Evolutionary conservation across 2,329 filamentous ascomycete species (phyloP).

Genomic region (Nakataea oryzae): DNA sequence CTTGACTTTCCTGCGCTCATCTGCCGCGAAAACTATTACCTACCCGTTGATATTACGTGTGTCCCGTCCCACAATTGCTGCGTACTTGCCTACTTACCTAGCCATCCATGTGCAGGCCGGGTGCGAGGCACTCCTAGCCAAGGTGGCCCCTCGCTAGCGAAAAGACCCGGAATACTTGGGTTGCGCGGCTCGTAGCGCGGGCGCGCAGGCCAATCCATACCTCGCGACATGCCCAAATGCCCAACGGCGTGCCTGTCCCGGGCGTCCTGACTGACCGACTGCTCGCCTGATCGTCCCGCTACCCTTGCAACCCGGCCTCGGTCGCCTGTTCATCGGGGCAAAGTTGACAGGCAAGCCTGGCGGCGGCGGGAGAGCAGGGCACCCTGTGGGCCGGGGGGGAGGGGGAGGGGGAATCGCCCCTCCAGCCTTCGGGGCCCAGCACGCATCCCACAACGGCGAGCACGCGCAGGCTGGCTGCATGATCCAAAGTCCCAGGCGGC

Average conservation of each 20-base stretch:
- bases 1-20: too few relatives aligned
- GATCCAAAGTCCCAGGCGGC: neutral
- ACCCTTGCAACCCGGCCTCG: slow-evolving; percentile 1
- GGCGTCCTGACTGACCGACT: neutral
- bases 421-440: too few relatives aligned
- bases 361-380: too few relatives aligned
- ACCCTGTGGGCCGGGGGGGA: too few relatives aligned
- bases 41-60: too few relatives aligned
- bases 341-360: neutral
- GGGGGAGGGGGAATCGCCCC: neutral
- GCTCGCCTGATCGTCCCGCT: slow-evolving; percentile 10
- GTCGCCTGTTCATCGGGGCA: neutral
- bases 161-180: too few relatives aligned
- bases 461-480: too few relatives aligned
- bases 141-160: neutral
- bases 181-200: neutral
- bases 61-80: too few relatives aligned
- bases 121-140: neutral
- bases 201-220: too few relatives aligned
- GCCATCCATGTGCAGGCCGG: neutral
- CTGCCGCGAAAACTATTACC: too few relatives aligned
- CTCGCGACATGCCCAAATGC: neutral
- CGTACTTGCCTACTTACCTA: too few relatives aligned
- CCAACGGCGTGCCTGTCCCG: neutral
- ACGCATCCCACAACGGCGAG: too few relatives aligned